These are phyloP conservation scores for Yamadazyma epiphylla DNA, from an alignment of 1,139 yeast species.

Conservation along the genomic window DNA sequence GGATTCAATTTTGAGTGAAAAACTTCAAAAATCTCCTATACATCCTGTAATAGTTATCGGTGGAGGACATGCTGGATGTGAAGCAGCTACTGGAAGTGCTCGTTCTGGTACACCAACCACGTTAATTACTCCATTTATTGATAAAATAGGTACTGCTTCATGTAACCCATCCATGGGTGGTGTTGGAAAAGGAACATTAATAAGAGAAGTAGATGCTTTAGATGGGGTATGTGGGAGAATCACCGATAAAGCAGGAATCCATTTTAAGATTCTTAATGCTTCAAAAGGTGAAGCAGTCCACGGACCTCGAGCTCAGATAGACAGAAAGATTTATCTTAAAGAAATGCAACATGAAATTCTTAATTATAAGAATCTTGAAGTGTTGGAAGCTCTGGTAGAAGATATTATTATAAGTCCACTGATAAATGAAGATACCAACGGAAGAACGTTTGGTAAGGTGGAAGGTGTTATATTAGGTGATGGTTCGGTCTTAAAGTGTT, in stretches of 20 bases:
- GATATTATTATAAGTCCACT: constrained; percentile 69
- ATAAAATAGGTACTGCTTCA: constrained; percentile 88
- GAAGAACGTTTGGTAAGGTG: constrained; percentile 42
- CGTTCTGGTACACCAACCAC: constrained; percentile 73
- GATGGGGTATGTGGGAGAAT: constrained; percentile 87
- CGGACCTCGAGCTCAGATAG: constrained; percentile 98
- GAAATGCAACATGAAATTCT: constrained; percentile 76
- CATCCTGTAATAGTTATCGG: constrained; percentile 86
- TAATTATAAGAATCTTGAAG: constrained; percentile 55
- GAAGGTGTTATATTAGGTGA: constrained; percentile 70
- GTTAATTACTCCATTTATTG: constrained; percentile 70
- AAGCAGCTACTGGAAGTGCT: constrained; percentile 93
- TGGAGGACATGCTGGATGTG: constrained; percentile 99
- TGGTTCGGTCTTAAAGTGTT: constrained; percentile 58
- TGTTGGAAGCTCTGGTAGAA: constrained; percentile 74
- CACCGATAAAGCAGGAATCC: constrained; percentile 91
- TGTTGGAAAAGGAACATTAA: constrained; percentile 91
- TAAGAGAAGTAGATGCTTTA: constrained; percentile 91
- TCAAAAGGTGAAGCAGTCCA: constrained; percentile 97
- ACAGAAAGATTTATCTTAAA: constrained; percentile 67
- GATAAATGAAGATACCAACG: constrained; percentile 20
- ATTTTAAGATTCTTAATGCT: constrained; percentile 79
- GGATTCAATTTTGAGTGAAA: constrained; percentile 34
- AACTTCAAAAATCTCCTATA: constrained; percentile 27
- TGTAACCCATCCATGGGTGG: constrained; percentile 99